Evolutionary conservation across 306 rosid genomes (phyloP), one percentile per base, ranked within the genome.

Genomic region (Quercus dentata): DNA sequence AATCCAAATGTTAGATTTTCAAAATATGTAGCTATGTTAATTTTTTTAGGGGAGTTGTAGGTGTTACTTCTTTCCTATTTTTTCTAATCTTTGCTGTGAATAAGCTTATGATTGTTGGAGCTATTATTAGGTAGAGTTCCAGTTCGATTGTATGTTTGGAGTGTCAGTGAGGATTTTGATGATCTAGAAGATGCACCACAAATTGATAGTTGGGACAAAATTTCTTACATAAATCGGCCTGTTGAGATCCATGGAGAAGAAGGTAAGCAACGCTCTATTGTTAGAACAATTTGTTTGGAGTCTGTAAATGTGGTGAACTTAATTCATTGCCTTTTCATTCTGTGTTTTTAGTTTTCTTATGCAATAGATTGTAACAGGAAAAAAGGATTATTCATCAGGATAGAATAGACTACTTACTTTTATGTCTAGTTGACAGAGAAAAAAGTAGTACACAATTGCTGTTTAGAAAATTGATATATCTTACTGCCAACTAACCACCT

Each of bases 201-300:
- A 76, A 86, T 93, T 80, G 94, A 89, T 82, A 88, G 82, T 71
- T 96, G 99, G 99, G 98, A 96, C 82, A 90, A 90, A 87, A 87
- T 96, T 78, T 89, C 88, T 0, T 96, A 96, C 70, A 83, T 93
- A 82, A 96, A 93, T 76, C 94, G 90, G 49, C 98, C 97, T 33
- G 91, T 93, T 23, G 94, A 96, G 84, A 79, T 89, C 81, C 87
- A 75, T 27, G 90, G 76, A 71, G 98, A 89, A 85, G 91, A 89
- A 82, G 97, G 97, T 92, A 81, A 87, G 89, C 74, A 74, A 30
- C 3, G 0, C 0, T 11, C 46, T 41, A 41, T 41, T 41, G 46
- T 7, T 8, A 7, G 46, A 41, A 41, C 46, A 41, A 41, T 2
- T 41, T 41, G 46, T 41, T 41, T 41, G 46, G 33, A 28, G 76